Percentiles rank a stretch among this genome's conserved stretches.
phyloP scores from a whole-genome alignment of 1,139 yeast genomes.

The Debaryomyces coudertii region DNA sequence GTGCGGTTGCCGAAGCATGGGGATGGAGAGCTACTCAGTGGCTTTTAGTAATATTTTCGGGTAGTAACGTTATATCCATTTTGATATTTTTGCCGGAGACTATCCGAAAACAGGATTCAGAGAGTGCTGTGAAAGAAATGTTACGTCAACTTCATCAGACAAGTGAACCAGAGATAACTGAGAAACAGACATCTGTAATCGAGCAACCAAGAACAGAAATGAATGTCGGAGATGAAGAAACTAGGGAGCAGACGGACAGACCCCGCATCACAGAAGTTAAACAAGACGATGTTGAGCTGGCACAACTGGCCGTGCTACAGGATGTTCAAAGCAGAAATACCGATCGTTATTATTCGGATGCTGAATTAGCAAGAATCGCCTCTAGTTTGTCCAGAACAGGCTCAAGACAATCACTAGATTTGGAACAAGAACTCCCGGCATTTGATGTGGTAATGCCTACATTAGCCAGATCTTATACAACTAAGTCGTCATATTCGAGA shows the following conservation, averaged over 20 bases:
- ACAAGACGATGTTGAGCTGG: slow-evolving; percentile 2
- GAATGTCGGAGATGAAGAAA: background rate
- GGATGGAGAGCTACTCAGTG: slow-evolving; percentile 93
- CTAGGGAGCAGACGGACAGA: background rate
- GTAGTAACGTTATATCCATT: slow-evolving; percentile 52
- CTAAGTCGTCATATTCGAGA: slow-evolving; percentile 37
- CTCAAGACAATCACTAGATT: slow-evolving; percentile 7
- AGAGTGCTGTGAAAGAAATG: slow-evolving; percentile 51
- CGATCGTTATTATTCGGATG: slow-evolving; percentile 15
- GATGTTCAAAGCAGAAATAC: slow-evolving; percentile 2
- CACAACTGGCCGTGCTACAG: background rate
- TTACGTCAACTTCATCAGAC: slow-evolving; percentile 23
- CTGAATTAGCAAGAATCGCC: slow-evolving; percentile 23
- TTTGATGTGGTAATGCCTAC: slow-evolving; percentile 46
- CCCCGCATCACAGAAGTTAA: background rate
- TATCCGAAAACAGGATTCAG: slow-evolving; percentile 55
- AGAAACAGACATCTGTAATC: background rate
- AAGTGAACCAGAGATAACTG: slow-evolving; percentile 12
- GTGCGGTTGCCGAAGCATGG: slow-evolving; percentile 70
- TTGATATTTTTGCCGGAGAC: slow-evolving; percentile 76
- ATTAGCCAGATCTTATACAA: slow-evolving; percentile 39
- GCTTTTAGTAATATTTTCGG: slow-evolving; percentile 74
- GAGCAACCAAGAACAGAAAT: background rate
- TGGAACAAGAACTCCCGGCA: slow-evolving; percentile 30
- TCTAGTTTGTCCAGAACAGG: slow-evolving; percentile 21